These are phyloP conservation scores for Symbiodinium pilosum DNA, from an alignment of 73 alveolate genomes.

Conservation along the genomic window DNA sequence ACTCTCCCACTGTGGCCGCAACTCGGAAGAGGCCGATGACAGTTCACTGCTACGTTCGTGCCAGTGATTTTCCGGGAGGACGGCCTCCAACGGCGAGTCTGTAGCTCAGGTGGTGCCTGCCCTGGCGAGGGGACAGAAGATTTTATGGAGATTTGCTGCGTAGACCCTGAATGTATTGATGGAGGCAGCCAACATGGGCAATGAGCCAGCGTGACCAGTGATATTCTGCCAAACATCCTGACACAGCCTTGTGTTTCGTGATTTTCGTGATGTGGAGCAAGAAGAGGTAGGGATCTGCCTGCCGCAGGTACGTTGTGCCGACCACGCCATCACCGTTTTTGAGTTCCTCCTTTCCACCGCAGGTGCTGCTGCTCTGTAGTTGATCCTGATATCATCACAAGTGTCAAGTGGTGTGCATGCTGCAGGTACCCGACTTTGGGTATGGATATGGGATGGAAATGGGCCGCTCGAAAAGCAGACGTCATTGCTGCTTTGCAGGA, in stretches of 20 bases:
- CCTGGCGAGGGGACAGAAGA: not conserved
- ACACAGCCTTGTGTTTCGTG: not conserved
- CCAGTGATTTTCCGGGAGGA: slow-evolving; percentile 11
- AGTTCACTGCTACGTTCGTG: not conserved
- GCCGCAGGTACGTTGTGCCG: slow-evolving; percentile 89
- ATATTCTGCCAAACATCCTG: too few species aligned
- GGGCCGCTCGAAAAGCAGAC: slow-evolving; percentile 7
- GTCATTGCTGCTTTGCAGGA: not conserved
- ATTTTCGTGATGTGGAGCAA: not conserved
- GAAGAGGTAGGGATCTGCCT: not conserved
- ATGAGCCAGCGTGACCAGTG: slow-evolving; percentile 74
- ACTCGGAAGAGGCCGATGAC: slow-evolving; percentile 33
- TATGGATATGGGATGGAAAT: slow-evolving; percentile 68
- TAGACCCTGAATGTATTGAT: not conserved
- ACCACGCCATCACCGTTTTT: slow-evolving; percentile 83
- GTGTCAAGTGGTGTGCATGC: too few species aligned
- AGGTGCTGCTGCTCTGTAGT: too few species aligned
- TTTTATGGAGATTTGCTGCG: not conserved
- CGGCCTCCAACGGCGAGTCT: slow-evolving; percentile 87
- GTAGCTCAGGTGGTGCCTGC: slow-evolving; percentile 70
- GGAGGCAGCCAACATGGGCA: slow-evolving; percentile 93
- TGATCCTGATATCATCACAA: not conserved
- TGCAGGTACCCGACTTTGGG: slow-evolving; percentile 47
- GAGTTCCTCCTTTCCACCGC: slow-evolving; percentile 82
- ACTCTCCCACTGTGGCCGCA: slow-evolving; percentile 35